Base-by-base conservation (phyloP, 805 yeast genomes). In the Debaryomyces maramus region DNA sequence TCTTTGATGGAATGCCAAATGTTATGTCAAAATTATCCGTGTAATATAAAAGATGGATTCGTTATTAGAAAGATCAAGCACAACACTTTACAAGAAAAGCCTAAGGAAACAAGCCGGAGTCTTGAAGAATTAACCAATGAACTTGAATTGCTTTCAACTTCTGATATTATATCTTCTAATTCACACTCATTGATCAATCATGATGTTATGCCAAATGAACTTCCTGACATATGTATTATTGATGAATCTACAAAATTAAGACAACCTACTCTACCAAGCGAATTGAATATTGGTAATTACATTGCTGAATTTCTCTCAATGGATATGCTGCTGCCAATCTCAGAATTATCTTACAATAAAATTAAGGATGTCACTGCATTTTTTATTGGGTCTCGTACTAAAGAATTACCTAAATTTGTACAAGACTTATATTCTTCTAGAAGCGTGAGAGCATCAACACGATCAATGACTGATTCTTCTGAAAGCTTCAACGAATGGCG, bases 1-100 rank as follows among this genome's bases (percentile, higher is more conserved):
- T 66, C 72, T 27, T 47, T 81, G 8, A 58, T 68, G 56, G 59
- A 63, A 3, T 59, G 77, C 24, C 83, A 80, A 48, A 63, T 59
- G 40, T 11, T 67, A 1, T 74, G 75, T 43, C 45, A 44, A 33
- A 23, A 30, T 13, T 32, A 32, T 24, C 6, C 28, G 6, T n/a
- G 11, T 24, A 5, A 24, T 10, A 24, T 24, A n/a, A 6, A 3
- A 6, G 28, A 21, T 10, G 26, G 11, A 22, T 9, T 24, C 2
- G 11, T 2, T 3, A 24, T 24, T 15, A 24, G 28, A 24, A 24
- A 10, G 13, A 24, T 24, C 4, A 24, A 24, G 13, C 13, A 24
- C 28, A 24, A 24, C 11, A n/a, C 13, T 10, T 10, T 24, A 4
- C 4, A 24, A n/a, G 9, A 24, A 24, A n/a, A n/a, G n/a, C 5